Evolutionary conservation across 352 stramenopile species (phyloP).

Genomic region (Phytophthora chlamydospora): DNA sequence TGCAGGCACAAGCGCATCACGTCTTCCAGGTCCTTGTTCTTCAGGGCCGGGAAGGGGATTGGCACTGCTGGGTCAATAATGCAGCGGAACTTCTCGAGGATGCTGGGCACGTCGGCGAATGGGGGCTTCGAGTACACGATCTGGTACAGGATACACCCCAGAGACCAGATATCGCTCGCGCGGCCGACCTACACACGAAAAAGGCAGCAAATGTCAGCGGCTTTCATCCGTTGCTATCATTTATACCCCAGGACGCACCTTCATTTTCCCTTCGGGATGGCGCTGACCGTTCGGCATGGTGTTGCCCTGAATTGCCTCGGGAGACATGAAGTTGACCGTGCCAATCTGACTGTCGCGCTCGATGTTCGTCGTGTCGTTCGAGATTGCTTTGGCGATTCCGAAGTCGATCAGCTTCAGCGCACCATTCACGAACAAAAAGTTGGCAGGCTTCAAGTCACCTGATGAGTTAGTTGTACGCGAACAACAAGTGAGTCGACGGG

Average conservation of each 20-base stretch:
- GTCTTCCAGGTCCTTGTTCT: slow-evolving; percentile 84
- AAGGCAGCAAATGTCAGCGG: neutral
- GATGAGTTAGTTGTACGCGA: slow-evolving; percentile 6
- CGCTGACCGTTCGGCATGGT: slow-evolving; percentile 52
- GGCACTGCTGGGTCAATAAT: slow-evolving; percentile 94
- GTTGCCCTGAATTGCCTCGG: slow-evolving; percentile 89
- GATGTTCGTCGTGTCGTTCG: slow-evolving; percentile 97
- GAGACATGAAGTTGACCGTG: slow-evolving; percentile 98
- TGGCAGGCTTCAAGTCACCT: slow-evolving; percentile 95
- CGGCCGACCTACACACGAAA: slow-evolving; percentile 68
- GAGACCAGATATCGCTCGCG: slow-evolving; percentile 96
- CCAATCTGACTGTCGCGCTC: slow-evolving; percentile 95
- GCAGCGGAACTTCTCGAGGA: slow-evolving; percentile 96
- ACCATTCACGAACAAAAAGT: slow-evolving; percentile 97
- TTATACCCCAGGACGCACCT: slow-evolving; percentile 30
- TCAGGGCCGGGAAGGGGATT: slow-evolving; percentile 88
- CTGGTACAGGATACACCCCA: slow-evolving; percentile 98
- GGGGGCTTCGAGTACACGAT: slow-evolving; percentile 96
- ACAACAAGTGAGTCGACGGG: neutral
- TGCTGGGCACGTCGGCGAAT: slow-evolving; percentile 93
- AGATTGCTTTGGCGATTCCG: slow-evolving; percentile 98
- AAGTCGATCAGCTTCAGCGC: slow-evolving; percentile 98
- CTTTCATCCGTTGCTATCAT: slow-evolving; percentile 1
- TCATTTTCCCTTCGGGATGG: slow-evolving; percentile 78
- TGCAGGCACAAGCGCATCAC: slow-evolving; percentile 90